Evolutionary conservation across 257 asterid genomes (phyloP).

Genomic region (Catharanthus roseus): DNA sequence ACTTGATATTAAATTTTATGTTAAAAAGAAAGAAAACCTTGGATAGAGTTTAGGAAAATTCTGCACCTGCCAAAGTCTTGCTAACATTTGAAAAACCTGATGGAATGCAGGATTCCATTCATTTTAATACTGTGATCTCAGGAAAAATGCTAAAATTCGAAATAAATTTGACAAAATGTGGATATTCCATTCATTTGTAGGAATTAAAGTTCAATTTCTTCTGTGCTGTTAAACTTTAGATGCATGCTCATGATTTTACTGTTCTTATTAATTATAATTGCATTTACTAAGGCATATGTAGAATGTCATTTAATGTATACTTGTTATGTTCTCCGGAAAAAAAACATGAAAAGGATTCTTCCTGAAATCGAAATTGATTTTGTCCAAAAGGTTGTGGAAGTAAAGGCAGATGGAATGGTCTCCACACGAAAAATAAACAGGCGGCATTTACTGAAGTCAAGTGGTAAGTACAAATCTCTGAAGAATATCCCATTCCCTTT

Average conservation of each 20-base stretch:
- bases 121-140: too few relatives aligned
- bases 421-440: conserved; percentile 89
- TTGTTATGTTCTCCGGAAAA: not conserved
- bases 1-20: not conserved
- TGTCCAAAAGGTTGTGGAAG: conserved; percentile 84
- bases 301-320: not conserved
- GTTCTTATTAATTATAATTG: not conserved
- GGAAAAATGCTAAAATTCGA: not conserved
- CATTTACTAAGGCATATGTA: not conserved
- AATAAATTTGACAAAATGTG: not conserved
- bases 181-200: not conserved
- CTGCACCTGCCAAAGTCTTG: too few relatives aligned
- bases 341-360: not conserved
- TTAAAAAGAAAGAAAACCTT: not conserved
- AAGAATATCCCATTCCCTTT: conserved; percentile 1
- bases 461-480: conserved; percentile 54
- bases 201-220: not conserved
- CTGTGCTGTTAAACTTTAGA: not conserved
- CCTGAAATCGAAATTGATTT: conserved; percentile 5
- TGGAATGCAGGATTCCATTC: not conserved
- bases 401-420: conserved; percentile 60
- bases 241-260: not conserved
- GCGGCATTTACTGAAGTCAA: conserved; percentile 70
- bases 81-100: too few relatives aligned
- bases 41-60: too few relatives aligned